Evolutionary conservation across 352 stramenopile genomes (phyloP).

Genomic region (Pythium brachiatum): DNA sequence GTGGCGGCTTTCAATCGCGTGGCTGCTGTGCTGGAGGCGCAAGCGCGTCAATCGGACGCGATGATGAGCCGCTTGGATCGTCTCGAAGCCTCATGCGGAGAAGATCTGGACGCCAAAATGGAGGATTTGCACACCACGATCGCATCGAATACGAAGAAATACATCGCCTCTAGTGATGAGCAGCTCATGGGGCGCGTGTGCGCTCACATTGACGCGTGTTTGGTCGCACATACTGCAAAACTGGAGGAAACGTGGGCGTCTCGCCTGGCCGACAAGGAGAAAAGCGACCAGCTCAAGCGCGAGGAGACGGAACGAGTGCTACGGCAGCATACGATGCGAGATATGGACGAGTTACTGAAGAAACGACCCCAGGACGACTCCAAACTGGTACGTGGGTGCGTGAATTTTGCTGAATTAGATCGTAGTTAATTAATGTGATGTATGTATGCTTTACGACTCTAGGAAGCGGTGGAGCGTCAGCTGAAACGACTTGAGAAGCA

Average conservation of each 20-base stretch:
- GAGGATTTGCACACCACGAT: not conserved
- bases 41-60: slow-evolving; percentile 29
- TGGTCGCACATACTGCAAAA: slow-evolving; percentile 1
- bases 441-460: not conserved
- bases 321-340: not conserved
- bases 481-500: slow-evolving; percentile 21
- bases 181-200: slow-evolving; percentile 12
- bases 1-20: slow-evolving; percentile 39
- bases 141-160: not conserved
- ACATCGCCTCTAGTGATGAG: not conserved
- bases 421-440: not conserved
- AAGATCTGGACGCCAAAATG: slow-evolving; percentile 1
- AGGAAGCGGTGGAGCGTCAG: slow-evolving; percentile 11
- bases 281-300: not conserved
- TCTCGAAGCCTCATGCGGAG: slow-evolving; percentile 1
- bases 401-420: too few relatives aligned
- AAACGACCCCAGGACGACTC: not conserved
- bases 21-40: slow-evolving; percentile 34
- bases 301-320: not conserved
- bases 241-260: not conserved
- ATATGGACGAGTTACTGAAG: not conserved
- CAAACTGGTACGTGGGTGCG: not conserved
- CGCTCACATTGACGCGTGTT: slow-evolving; percentile 11
- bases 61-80: slow-evolving; percentile 17
- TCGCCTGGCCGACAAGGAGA: not conserved